Base-by-base conservation (phyloP, 2,329 filamentous ascomycete species). In the Trichoderma sp. region DNA sequence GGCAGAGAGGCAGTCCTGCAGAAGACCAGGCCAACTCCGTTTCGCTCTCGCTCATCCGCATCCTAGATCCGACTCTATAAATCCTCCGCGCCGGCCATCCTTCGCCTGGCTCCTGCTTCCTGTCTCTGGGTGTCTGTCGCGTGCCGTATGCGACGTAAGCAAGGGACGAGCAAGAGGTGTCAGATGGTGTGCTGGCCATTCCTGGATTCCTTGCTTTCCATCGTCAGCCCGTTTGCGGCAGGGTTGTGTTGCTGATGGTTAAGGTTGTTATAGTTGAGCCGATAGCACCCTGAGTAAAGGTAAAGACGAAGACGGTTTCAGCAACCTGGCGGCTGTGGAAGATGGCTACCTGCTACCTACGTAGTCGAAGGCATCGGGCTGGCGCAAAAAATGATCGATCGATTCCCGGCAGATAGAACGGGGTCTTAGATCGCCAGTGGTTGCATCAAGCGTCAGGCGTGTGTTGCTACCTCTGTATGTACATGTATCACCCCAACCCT, bases 371-470 rank as follows among this genome's bases (percentile, higher is more conserved):
- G 15, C 58, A n/a, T n/a, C 28, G 34, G 51, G 15, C 9, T n/a
- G 34, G 34, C 17, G 26, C 26, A 17, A 44, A 17, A 44, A 51
- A 24, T 44, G 58, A 62, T 62, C 58, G 58, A 62, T 62, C 47
- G 48, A 52, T 62, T 44, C 34, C 58, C 58, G 48, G 58, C 48
- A 62, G 58, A 51, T 44, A 34, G 48, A 34, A 44, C 58, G 58
- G 47, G 47, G 45, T 51, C 39, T 52, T 44, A 19, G 34, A 52
- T 62, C 39, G 47, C 48, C 48, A 62, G 34, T 51, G 34, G 48
- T 62, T 62, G 58, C 55, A 57, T 39, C 34, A 39, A 39, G 34
- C 34, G 34, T 39, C 34, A 14, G 34, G 34, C 34, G 34, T 39
- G 34, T 41, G 15, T 44, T 56, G 52, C 43, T 24, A 24, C 21